Base-by-base conservation (phyloP, 2,329 filamentous ascomycete genomes). In the Aspergillus pseudonomiae region DNA sequence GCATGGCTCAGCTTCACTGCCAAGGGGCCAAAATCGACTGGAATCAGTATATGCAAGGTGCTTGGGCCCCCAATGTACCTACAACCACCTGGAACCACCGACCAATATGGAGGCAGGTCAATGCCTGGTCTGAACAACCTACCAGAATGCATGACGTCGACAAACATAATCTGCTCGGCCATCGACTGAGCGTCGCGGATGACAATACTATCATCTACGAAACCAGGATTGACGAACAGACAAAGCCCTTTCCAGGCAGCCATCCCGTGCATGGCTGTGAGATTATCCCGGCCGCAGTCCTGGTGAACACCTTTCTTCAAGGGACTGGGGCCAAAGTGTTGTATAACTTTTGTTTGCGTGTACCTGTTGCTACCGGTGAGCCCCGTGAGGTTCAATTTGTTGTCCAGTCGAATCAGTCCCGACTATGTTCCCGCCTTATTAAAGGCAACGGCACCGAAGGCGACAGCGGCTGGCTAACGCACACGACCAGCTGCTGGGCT, bases 201-300 rank as follows among this genome's bases (percentile, higher is more conserved):
- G 73, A 67, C 6, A 69, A 72, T 10, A 74, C 59, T 1, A 65
- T 70, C 1, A 64, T 79, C 0, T 81, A 74, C 70, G 73, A 71
- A 0, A 81, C 77, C 0, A 71, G 63, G 5, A 64, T 82, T 3
- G 74, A 80, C 57, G 69, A 78, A 6, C 71, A 73, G 16, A 74
- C 65, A 0, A 81, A 80, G 60, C 80, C 80, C 0, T 82, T 81
- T 67, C 80, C 80, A 4, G 71, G 78, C 2, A 74, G 61, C 21
- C 79, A 82, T 65, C 78, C 75, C 9, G 68, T 82, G 1, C 72
- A 77, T 50, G 79, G 78, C 6, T 78, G 78, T 1, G 79, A 82
- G 63, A 82, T 82, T 43, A 71, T 82, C 6, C 80, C 80, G 2
- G 80, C 79, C 3, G 80, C 78, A 3, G 75, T 76, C 2, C 71